These are phyloP conservation scores for Pichia terricola DNA, from an alignment of 1,139 yeast genomes.

Conservation along the genomic window DNA sequence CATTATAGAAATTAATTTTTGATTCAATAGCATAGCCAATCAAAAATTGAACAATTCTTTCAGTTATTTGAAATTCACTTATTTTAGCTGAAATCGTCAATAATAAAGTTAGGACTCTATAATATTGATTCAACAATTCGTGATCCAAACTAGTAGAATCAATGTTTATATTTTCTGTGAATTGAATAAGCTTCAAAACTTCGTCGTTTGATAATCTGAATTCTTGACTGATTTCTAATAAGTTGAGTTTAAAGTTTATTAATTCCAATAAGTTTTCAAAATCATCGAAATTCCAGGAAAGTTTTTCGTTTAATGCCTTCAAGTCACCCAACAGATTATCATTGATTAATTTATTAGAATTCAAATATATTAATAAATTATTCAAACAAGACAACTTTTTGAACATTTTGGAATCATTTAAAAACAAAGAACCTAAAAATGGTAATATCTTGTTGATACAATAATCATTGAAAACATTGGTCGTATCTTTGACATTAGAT, in stretches of 20 bases:
- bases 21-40: constrained; percentile 17
- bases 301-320: constrained; percentile 3
- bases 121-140: constrained; percentile 7
- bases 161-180: no score
- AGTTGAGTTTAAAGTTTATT: constrained; percentile 14
- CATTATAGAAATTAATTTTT: constrained; percentile 12
- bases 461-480: constrained; percentile 7
- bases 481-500: constrained; percentile 2
- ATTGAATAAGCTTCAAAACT: constrained; percentile 3
- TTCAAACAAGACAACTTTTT: constrained; percentile 60
- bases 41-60: constrained; percentile 16
- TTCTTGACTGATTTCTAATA: constrained; percentile 7
- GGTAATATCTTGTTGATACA: constrained; percentile 14
- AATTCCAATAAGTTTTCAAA: constrained; percentile 16
- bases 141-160: not conserved
- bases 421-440: constrained; percentile 29
- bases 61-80: constrained; percentile 11
- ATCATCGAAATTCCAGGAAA: constrained; percentile 2
- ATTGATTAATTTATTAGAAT: constrained; percentile 15
- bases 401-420: constrained; percentile 14
- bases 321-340: constrained; percentile 10
- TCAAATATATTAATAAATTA: constrained; percentile 52
- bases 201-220: constrained; percentile 1
- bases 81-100: constrained; percentile 43
- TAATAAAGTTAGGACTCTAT: constrained; percentile 32